A percentile compares a stretch with the other conserved stretches of the same genome.
Evolutionary conservation across 306 rosid species (phyloP).

Genomic region (Fragaria vesca): DNA sequence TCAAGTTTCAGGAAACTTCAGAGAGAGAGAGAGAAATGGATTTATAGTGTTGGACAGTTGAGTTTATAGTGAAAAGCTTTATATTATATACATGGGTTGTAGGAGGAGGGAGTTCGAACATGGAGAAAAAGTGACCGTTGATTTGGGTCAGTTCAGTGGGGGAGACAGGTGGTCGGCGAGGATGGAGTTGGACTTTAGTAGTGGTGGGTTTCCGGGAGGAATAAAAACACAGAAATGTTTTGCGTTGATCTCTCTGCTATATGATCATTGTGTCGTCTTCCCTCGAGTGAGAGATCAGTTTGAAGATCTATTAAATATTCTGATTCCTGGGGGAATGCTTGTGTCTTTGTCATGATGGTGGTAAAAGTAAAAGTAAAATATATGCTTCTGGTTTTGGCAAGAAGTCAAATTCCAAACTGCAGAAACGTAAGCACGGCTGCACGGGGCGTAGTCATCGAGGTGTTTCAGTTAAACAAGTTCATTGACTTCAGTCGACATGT

Average conservation of each 20-base stretch:
- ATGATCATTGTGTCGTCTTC: background rate
- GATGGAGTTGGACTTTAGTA: conserved; percentile 5
- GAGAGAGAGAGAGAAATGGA: background rate
- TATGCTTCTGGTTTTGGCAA: background rate
- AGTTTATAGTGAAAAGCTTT: background rate
- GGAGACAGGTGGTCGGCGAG: conserved; percentile 8
- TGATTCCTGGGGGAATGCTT: background rate
- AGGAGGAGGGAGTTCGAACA: background rate
- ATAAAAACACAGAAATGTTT: background rate
- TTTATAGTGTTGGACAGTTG: background rate
- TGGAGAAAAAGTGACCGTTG: conserved; percentile 22
- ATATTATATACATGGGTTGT: background rate
- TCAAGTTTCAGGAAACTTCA: background rate
- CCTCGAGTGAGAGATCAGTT: background rate
- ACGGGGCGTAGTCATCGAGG: background rate
- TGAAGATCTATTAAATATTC: background rate
- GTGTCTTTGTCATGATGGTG: background rate
- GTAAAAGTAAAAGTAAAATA: background rate
- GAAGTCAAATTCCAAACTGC: background rate
- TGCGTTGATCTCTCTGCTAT: background rate
- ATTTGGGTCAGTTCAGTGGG: background rate
- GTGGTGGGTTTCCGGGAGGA: background rate
- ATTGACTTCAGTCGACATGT: background rate
- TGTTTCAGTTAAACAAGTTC: background rate
- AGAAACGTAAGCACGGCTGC: background rate